Percentiles rank a stretch among this genome's conserved stretches.
These are phyloP conservation scores for Suhomyces sp. DNA, from an alignment of 805 yeast species.

Conservation along the genomic window DNA sequence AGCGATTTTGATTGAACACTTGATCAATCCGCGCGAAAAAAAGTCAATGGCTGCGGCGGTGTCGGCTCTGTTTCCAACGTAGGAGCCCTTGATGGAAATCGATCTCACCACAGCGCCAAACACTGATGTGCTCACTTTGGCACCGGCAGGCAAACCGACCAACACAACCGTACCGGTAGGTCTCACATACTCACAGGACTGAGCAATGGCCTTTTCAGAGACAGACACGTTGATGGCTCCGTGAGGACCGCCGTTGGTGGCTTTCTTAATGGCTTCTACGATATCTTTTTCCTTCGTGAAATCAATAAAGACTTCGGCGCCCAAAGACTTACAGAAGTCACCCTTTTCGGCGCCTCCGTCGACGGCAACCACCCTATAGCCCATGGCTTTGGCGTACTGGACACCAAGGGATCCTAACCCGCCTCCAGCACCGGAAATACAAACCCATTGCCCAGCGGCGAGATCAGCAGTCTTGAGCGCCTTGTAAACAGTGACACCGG, in stretches of 20 bases:
- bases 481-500: conserved; percentile 67
- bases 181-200: conserved; percentile 41
- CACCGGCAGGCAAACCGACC: conserved; percentile 47
- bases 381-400: conserved; percentile 77
- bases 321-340: conserved; percentile 26
- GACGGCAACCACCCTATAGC: conserved; percentile 62
- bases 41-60: conserved; percentile 45
- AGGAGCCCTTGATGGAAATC: conserved; percentile 39
- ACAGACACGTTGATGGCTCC: conserved; percentile 76
- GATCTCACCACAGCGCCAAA: conserved; percentile 42
- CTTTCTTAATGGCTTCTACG: conserved; percentile 50
- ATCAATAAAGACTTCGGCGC: conserved; percentile 28
- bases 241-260: conserved; percentile 73
- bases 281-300: conserved; percentile 47
- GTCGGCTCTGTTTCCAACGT: conserved; percentile 48
- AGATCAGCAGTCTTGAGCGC: conserved; percentile 59
- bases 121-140: conserved; percentile 38
- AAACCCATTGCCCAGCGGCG: conserved; percentile 69
- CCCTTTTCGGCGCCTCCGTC: conserved; percentile 75
- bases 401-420: conserved; percentile 76
- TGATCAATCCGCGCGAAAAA: conserved; percentile 42
- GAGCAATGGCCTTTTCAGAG: conserved; percentile 63
- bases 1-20: conserved; percentile 41
- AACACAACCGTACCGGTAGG: conserved; percentile 42
- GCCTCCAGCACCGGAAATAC: conserved; percentile 78